These are phyloP conservation scores for Ophiosphaerella narmari DNA, from an alignment of 2,329 filamentous ascomycete species.

Conservation along the genomic window DNA sequence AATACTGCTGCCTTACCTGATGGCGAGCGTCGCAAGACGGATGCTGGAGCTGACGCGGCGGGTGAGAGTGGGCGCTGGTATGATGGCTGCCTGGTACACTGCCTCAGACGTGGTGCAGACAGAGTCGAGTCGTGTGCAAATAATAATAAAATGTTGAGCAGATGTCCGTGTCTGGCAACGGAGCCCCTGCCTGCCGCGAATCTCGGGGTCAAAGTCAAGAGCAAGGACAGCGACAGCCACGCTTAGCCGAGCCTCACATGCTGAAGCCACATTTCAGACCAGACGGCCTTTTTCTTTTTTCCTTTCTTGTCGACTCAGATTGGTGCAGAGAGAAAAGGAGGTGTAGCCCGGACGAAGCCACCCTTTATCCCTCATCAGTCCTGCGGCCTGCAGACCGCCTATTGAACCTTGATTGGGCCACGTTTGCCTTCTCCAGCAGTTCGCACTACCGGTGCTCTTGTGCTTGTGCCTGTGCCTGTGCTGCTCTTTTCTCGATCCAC, in stretches of 20 bases:
- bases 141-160: neutral
- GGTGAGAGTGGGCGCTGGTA: slow-evolving; percentile 8
- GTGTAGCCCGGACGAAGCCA: slow-evolving; percentile 1
- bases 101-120: neutral
- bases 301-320: neutral
- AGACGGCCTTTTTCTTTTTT: slow-evolving; percentile 10
- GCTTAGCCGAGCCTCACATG: slow-evolving; percentile 14
- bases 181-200: slow-evolving; percentile 23
- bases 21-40: slow-evolving; percentile 13
- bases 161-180: neutral
- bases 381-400: slow-evolving; percentile 6
- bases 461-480: slow-evolving; percentile 32
- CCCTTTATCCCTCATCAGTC: slow-evolving; percentile 12
- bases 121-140: slow-evolving; percentile 6
- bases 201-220: slow-evolving; percentile 13
- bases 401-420: slow-evolving; percentile 26
- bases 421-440: slow-evolving; percentile 25
- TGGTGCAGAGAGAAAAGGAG: neutral
- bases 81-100: too few species aligned
- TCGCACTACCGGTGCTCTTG: slow-evolving; percentile 22
- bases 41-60: slow-evolving; percentile 31
- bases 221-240: neutral
- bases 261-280: slow-evolving; percentile 3
- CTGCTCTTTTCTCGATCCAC: slow-evolving; percentile 18
- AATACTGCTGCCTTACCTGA: slow-evolving; percentile 37